Conservation (phyloP, 2,329 filamentous ascomycete species). For the Chlorencoelia australis region DNA sequence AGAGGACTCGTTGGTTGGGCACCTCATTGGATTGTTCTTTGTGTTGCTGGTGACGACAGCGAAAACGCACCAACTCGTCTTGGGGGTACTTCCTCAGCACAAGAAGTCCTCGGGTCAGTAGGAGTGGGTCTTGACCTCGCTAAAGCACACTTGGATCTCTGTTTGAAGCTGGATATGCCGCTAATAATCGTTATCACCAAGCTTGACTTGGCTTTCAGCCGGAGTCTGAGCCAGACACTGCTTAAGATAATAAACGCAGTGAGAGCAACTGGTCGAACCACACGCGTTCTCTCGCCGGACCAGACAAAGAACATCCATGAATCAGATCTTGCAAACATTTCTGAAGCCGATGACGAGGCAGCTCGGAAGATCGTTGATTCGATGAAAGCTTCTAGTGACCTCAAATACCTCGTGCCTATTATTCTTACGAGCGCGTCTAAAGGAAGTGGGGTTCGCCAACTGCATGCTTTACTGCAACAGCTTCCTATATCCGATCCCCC, state of each 20-base stretch:
- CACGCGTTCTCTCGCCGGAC: slow-evolving; percentile 58
- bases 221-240: slow-evolving; percentile 59
- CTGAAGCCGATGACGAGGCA: slow-evolving; percentile 44
- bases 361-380: slow-evolving; percentile 44
- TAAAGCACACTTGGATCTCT: slow-evolving; percentile 73
- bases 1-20: slow-evolving; percentile 91
- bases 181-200: slow-evolving; percentile 83
- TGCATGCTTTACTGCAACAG: slow-evolving; percentile 71
- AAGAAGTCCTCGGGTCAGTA: slow-evolving; percentile 40
- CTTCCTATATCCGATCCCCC: slow-evolving; percentile 58
- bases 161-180: slow-evolving; percentile 68
- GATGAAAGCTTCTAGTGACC: slow-evolving; percentile 32
- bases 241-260: slow-evolving; percentile 65
- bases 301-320: slow-evolving; percentile 36
- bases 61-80: slow-evolving; percentile 32
- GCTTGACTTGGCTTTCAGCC: slow-evolving; percentile 71
- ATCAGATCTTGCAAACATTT: slow-evolving; percentile 46
- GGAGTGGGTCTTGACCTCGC: slow-evolving; percentile 59
- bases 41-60: slow-evolving; percentile 70
- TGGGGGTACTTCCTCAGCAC: slow-evolving; percentile 36
- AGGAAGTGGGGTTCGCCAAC: slow-evolving; percentile 67
- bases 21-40: slow-evolving; percentile 86
- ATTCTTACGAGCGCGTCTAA: slow-evolving; percentile 79
- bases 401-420: slow-evolving; percentile 60
- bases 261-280: slow-evolving; percentile 64